These are phyloP conservation scores for Metschnikowia orientalis DNA, from an alignment of 805 yeast genomes.

Conservation along the genomic window DNA sequence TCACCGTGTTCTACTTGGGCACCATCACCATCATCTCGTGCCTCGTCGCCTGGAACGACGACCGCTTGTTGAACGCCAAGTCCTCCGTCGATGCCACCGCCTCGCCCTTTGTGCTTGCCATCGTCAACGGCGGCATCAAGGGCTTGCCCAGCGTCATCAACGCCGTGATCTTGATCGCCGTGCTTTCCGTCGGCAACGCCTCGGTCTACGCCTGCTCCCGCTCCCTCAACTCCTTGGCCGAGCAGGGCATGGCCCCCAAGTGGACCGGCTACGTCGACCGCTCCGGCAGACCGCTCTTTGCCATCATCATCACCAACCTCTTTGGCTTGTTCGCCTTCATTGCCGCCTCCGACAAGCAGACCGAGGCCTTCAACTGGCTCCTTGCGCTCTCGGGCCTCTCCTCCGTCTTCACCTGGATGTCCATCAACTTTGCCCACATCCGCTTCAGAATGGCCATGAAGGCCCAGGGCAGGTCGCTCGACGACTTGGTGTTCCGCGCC, in stretches of 20 bases:
- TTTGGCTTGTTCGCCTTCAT: constrained; percentile 39
- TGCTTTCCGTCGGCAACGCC: constrained; percentile 54
- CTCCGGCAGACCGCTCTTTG: constrained; percentile 38
- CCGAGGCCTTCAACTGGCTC: constrained; percentile 38
- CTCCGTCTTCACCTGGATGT: constrained; percentile 42
- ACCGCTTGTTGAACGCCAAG: constrained; percentile 33
- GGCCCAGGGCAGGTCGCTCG: constrained; percentile 37
- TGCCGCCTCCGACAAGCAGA: constrained; percentile 36
- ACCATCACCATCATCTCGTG: constrained; percentile 39
- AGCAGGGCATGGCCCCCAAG: constrained; percentile 39
- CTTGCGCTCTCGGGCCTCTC: constrained; percentile 41
- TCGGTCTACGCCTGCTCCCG: constrained; percentile 42
- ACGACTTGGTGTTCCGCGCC: constrained; percentile 52
- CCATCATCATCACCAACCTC: constrained; percentile 29
- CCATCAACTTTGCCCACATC: constrained; percentile 38
- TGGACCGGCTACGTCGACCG: constrained; percentile 35
- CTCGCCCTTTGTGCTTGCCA: constrained; percentile 75
- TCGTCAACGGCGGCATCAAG: constrained; percentile 54
- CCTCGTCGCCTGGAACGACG: constrained; percentile 46
- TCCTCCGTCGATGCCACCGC: constrained; percentile 51
- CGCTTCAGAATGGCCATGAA: constrained; percentile 39
- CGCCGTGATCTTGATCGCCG: constrained; percentile 68
- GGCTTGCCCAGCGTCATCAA: constrained; percentile 71
- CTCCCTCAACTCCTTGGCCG: constrained; percentile 36
- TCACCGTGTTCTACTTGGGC: constrained; percentile 52